Evolutionary conservation across 2,329 filamentous ascomycete species (phyloP), one percentile per base, ranked within the genome.

Genomic region (Cercospora brassicicola): DNA sequence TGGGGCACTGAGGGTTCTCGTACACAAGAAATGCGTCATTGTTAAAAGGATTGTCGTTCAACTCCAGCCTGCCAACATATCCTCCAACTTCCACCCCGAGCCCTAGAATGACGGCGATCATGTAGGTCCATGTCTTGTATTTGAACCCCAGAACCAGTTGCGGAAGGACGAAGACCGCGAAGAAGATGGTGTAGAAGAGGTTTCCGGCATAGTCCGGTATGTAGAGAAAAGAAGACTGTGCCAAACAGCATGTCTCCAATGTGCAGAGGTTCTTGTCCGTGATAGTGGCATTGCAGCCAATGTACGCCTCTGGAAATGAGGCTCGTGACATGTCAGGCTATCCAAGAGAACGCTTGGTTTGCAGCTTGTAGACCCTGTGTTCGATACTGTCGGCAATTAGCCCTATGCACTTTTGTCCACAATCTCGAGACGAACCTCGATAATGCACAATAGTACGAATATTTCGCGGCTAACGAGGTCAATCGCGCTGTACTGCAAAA

Each of bases 111-210:
- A 87, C 79, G 0, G 83, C 85, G 31, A 83, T 76, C 78, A 83
- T 81, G 74, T 84, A 87, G 4, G 85, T 86, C 83, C 84, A 88
- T 71, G 86, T 86, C 65, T 81, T 82, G 74, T 83, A 85, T 62
- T 78, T 80, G 62, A 85, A 76, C 6, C 86, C 85, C 6, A 86
- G 76, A 1, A 76, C 78, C 26, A 86, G 59, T 59, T 88, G 86
- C 20, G 81, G 74, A 4, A 86, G 13, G 2, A 84, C 79, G 59
- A 83, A 79, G 3, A 86, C 20, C 30, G 76, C 84, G 73, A 87
- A 87, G 73, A 86, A 81, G 30, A 80, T 81, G 0, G 82, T 72
- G 74, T 86, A 87, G 77, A 86, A 82, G 57, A 82, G 78, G 72
- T 77, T 76, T 26, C 71, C 74, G 28, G 69, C 71, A 28, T 86